phyloP scores from a whole-genome alignment of 2,329 filamentous ascomycete genomes.

The Endoconidiophora laricicola region DNA sequence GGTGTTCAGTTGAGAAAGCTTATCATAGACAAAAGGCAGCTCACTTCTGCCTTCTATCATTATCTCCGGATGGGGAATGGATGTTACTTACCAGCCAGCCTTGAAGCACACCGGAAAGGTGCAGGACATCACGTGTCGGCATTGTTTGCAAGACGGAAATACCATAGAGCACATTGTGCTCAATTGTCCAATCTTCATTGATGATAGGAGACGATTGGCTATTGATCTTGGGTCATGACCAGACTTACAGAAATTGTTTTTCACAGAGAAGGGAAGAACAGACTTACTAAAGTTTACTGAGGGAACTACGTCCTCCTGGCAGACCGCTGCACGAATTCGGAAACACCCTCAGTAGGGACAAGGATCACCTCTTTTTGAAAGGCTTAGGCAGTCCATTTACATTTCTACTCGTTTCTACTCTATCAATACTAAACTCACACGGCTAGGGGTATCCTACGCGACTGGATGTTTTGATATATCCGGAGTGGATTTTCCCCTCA shows the following conservation, averaged over 20 bases:
- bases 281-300: background rate
- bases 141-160: background rate
- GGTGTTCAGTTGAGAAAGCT: background rate
- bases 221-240: too few relatives aligned
- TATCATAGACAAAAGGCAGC: background rate
- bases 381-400: too few relatives aligned
- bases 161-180: background rate
- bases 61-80: background rate
- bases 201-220: background rate
- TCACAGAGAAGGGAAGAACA: background rate
- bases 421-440: too few relatives aligned
- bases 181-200: background rate
- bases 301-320: too few relatives aligned
- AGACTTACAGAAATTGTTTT: background rate
- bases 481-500: too few relatives aligned
- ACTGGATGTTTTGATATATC: too few relatives aligned
- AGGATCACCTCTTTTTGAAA: too few relatives aligned
- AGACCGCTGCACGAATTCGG: too few relatives aligned
- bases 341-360: too few relatives aligned
- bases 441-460: too few relatives aligned
- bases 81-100: background rate
- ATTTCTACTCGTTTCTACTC: too few relatives aligned
- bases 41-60: background rate
- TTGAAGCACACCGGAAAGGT: background rate
- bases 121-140: background rate